Evolutionary conservation across 2,329 filamentous ascomycete species (phyloP).

Genomic region (Decorospora gaudefroyi): DNA sequence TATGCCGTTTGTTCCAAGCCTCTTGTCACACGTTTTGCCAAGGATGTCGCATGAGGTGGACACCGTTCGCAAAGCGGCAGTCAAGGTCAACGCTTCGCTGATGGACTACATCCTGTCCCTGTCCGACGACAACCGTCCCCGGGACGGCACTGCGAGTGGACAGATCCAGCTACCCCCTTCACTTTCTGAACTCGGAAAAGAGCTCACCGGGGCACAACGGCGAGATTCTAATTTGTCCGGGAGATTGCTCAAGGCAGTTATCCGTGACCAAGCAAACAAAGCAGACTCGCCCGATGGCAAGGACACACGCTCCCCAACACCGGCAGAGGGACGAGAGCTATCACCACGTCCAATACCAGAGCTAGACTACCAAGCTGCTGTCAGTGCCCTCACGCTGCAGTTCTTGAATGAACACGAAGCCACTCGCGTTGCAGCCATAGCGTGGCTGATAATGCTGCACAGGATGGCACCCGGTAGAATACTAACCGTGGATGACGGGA

Average conservation of each 20-base stretch:
- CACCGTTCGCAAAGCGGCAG: conserved; percentile 83
- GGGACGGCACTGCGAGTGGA: conserved; percentile 49
- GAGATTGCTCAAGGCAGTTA: conserved; percentile 42
- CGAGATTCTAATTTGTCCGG: conserved; percentile 47
- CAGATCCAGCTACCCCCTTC: conserved; percentile 52
- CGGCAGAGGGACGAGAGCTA: conserved; percentile 53
- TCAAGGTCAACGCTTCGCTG: conserved; percentile 84
- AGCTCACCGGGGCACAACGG: conserved; percentile 49
- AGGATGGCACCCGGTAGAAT: conserved; percentile 87
- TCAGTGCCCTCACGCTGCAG: conserved; percentile 87
- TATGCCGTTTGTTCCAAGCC: conserved; percentile 87
- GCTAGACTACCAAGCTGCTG: conserved; percentile 93
- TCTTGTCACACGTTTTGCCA: conserved; percentile 88
- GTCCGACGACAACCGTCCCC: conserved; percentile 62
- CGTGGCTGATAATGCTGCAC: conserved; percentile 97
- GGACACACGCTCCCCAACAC: conserved; percentile 48
- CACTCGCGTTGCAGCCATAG: conserved; percentile 88
- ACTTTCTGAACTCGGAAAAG: conserved; percentile 47
- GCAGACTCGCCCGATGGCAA: conserved; percentile 32
- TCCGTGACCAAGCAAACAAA: conserved; percentile 40
- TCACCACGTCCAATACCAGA: conserved; percentile 60
- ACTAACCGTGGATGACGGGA: conserved; percentile 93
- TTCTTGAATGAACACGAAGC: conserved; percentile 97
- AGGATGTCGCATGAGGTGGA: conserved; percentile 93
- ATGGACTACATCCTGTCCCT: conserved; percentile 94